Percentiles rank a stretch among this genome's conserved stretches.
phyloP scores from a whole-genome alignment of 768 basidiomycete species.

The Suillus brevipes region DNA sequence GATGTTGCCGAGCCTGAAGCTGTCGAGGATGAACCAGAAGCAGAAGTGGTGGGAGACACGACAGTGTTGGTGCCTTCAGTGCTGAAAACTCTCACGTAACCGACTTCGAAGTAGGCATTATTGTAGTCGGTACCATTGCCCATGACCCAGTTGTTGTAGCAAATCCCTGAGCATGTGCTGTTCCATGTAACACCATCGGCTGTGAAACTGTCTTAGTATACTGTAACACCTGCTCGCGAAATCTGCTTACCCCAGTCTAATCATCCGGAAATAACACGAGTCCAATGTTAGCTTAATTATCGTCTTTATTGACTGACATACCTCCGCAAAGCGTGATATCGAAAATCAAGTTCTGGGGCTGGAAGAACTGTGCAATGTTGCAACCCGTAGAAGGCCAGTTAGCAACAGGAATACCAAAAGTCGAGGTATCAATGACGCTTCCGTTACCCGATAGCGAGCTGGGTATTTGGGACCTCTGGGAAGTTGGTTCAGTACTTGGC shows the following conservation, averaged over 20 bases:
- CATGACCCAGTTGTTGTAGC: slow-evolving; percentile 72
- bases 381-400: slow-evolving; percentile 67
- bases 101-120: slow-evolving; percentile 73
- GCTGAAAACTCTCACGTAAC: slow-evolving; percentile 54
- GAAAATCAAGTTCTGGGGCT: slow-evolving; percentile 66
- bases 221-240: neutral
- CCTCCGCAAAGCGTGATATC: slow-evolving; percentile 74
- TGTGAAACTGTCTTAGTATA: neutral
- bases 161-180: slow-evolving; percentile 62
- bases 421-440: slow-evolving; percentile 52
- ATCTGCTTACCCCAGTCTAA: slow-evolving; percentile 34
- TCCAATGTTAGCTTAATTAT: slow-evolving; percentile 33
- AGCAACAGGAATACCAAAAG: slow-evolving; percentile 65
- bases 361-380: slow-evolving; percentile 51
- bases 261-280: neutral
- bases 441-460: slow-evolving; percentile 46
- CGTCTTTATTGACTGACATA: slow-evolving; percentile 28
- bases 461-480: slow-evolving; percentile 44
- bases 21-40: slow-evolving; percentile 17
- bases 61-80: slow-evolving; percentile 30
- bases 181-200: slow-evolving; percentile 46
- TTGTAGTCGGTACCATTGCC: slow-evolving; percentile 61
- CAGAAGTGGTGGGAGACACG: slow-evolving; percentile 19
- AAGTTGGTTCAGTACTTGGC: neutral
- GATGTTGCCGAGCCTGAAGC: slow-evolving; percentile 7